Base-by-base conservation (phyloP, 164 flowering plant genomes). In the Kingdonia uniflora region DNA sequence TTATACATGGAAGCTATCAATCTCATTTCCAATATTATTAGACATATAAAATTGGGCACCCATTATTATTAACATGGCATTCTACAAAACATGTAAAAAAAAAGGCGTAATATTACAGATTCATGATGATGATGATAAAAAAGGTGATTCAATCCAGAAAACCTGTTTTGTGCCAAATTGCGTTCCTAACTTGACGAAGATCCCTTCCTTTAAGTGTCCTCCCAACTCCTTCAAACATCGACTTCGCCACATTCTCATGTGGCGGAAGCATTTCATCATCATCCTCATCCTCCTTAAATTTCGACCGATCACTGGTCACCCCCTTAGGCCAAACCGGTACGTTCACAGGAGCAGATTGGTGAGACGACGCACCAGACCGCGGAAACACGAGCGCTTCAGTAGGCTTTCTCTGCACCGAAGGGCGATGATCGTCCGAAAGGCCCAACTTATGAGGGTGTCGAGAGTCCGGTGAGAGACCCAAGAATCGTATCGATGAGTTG, bases 171-270 rank as follows among this genome's bases (percentile, higher is more conserved):
- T 70, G 80, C 52, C 65, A 74, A 51, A 80, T 75, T 8, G 80
- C 80, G 51, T 77, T 76, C 19, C 85, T 53, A 1, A 77, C 79
- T 0, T 73, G 56, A 3, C 79, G 65, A 47, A 80, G 64, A 61
- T 80, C 85, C 59, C 85, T 66, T 7, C 85, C 85, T 59, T 80
- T 80, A 35, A 80, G 76, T 16, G 85, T 80, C 68, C 85, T 54
- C 1, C 85, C 85, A n/a, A 58, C 79, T n/a, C 85, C 85, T 64
- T 80, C 85, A 23, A 80, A 68, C 56, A 80, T 79, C 35, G 85
- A 80, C 58, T 74, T 66, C 20, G 79, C 80, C 42, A 76, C 79
- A 15, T 76, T 76, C 71, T 74, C 79, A 55, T 79, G 84, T 35
- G 84, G 84, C 10, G 84, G 84, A 42, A 76, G 68, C 77, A 76